These are phyloP conservation scores for Malassezia globosa DNA, from an alignment of 1,284 basidiomycete genomes.

Conservation along the genomic window DNA sequence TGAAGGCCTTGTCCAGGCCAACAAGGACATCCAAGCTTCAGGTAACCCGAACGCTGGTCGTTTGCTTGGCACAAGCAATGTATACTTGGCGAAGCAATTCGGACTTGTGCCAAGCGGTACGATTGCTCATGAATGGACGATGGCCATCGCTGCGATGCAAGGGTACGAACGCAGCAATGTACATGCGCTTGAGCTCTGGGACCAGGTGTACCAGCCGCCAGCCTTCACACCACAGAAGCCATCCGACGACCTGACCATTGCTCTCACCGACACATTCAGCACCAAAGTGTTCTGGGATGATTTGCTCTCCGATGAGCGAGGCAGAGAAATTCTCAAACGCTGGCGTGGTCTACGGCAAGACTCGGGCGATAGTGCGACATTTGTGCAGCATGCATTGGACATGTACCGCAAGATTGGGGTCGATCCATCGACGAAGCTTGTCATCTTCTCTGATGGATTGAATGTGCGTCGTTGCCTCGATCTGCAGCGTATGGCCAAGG, in stretches of 20 bases:
- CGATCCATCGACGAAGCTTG: slow-evolving; percentile 33
- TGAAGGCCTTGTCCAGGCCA: slow-evolving; percentile 58
- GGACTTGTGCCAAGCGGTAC: slow-evolving; percentile 36
- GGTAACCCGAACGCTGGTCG: slow-evolving; percentile 49
- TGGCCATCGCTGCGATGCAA: slow-evolving; percentile 38
- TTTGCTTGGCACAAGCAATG: slow-evolving; percentile 52
- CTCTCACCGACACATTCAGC: slow-evolving; percentile 43
- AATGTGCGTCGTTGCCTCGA: slow-evolving; percentile 32
- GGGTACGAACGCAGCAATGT: slow-evolving; percentile 36
- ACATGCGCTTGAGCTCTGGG: slow-evolving; percentile 37
- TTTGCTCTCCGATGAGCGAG: slow-evolving; percentile 23
- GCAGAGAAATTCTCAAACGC: slow-evolving; percentile 30
- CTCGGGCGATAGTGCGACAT: slow-evolving; percentile 33
- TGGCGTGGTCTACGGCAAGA: slow-evolving; percentile 44
- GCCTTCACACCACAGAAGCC: slow-evolving; percentile 31
- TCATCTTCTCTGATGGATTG: slow-evolving; percentile 40
- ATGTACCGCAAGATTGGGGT: slow-evolving; percentile 31
- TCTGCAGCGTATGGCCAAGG: slow-evolving; percentile 22
- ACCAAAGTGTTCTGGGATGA: slow-evolving; percentile 43
- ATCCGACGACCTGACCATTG: slow-evolving; percentile 42
- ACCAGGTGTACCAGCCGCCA: slow-evolving; percentile 38
- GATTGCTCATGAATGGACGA: slow-evolving; percentile 46
- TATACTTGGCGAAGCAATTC: slow-evolving; percentile 35
- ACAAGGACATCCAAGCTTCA: not conserved
- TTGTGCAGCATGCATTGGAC: slow-evolving; percentile 28